Percentiles rank a stretch among this genome's conserved stretches.
Conservation (phyloP, 306 rosid species). For the Fragaria ananassa region DNA sequence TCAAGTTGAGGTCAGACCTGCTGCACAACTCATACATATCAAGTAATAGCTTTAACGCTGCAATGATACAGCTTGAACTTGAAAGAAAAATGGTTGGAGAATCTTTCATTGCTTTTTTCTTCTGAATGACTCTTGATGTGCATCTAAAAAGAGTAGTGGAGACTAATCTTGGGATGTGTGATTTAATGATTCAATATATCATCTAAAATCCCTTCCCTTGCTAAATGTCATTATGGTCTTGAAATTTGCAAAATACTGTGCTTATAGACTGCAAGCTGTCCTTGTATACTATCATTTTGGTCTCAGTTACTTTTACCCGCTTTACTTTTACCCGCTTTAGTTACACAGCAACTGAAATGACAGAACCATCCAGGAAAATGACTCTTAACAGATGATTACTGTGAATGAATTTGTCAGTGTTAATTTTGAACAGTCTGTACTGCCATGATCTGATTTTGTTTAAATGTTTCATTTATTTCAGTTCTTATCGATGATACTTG, state of each 20-base stretch:
- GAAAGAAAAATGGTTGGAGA: constrained; percentile 8
- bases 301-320: background rate
- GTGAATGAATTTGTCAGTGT: background rate
- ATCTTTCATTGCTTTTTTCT: background rate
- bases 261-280: background rate
- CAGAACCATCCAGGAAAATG: background rate
- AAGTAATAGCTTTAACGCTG: constrained; percentile 29
- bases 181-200: background rate
- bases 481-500: constrained; percentile 94
- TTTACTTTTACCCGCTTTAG: background rate
- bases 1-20: constrained; percentile 90
- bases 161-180: background rate
- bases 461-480: constrained; percentile 38
- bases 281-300: background rate
- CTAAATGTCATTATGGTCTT: background rate
- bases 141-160: constrained; percentile 9
- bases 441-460: constrained; percentile 28
- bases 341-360: background rate
- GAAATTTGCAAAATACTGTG: background rate
- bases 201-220: background rate
- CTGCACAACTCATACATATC: constrained; percentile 23
- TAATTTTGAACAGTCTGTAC: constrained; percentile 16
- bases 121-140: constrained; percentile 7
- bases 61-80: constrained; percentile 24
- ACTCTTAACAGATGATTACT: background rate